A percentile compares a stretch with the other conserved stretches of the same genome.
These are phyloP conservation scores for Porcisia hertigi DNA, from an alignment of 208 protist genomes.

Conservation along the genomic window DNA sequence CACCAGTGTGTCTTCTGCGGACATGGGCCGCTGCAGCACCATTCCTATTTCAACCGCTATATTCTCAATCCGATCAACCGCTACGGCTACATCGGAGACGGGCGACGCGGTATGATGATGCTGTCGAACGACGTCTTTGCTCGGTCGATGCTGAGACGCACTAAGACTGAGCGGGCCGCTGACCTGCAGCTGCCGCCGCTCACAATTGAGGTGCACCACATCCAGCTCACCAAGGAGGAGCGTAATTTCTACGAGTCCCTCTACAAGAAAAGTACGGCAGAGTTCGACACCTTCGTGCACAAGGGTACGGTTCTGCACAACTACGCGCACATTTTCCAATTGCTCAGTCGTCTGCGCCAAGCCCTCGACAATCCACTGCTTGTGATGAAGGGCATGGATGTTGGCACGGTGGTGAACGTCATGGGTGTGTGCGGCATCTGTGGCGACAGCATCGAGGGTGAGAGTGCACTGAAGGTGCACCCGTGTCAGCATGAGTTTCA, in stretches of 20 bases:
- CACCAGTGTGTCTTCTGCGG: conserved; percentile 89
- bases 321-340: conserved; percentile 95
- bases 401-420: conserved; percentile 53
- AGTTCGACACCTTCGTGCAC: conserved; percentile 91
- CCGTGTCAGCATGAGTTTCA: conserved; percentile 89
- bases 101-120: conserved; percentile 83
- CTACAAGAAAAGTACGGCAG: conserved; percentile 89
- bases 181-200: conserved; percentile 84
- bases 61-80: conserved; percentile 95
- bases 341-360: conserved; percentile 92
- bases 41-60: conserved; percentile 92
- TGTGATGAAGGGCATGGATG: conserved; percentile 76
- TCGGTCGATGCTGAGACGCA: conserved; percentile 90
- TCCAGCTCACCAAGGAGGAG: conserved; percentile 78
- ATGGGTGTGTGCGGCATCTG: conserved; percentile 87
- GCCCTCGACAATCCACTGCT: conserved; percentile 91
- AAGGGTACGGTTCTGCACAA: conserved; percentile 93
- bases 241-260: conserved; percentile 92
- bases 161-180: conserved; percentile 83
- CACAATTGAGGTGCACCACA: conserved; percentile 50
- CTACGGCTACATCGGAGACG: conserved; percentile 94
- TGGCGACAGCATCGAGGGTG: conserved; percentile 63
- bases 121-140: conserved; percentile 89
- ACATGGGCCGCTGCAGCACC: conserved; percentile 92
- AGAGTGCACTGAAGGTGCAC: conserved; percentile 54